Conservation (phyloP, 108 stramenopile species). For the Cylindrotheca fusiformis region DNA sequence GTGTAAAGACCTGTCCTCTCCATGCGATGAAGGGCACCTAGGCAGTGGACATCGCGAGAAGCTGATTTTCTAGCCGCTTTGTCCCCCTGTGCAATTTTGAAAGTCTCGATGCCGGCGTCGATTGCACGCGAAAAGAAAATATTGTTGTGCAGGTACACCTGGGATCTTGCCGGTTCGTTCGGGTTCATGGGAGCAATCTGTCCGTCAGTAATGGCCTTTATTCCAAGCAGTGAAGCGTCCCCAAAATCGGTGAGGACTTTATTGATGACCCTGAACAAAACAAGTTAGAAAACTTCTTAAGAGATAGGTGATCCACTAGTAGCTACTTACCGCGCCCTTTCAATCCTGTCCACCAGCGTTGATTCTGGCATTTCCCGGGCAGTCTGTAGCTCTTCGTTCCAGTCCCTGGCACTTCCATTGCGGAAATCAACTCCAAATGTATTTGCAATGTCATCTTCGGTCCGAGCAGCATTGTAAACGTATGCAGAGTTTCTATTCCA, state of each 20-base stretch:
- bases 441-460: conserved; percentile 74
- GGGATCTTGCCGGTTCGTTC: conserved; percentile 78
- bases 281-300: neutral
- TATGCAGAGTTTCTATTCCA: conserved; percentile 48
- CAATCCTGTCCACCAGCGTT: conserved; percentile 66
- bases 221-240: conserved; percentile 80
- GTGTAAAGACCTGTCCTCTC: conserved; percentile 80
- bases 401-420: conserved; percentile 81
- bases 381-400: conserved; percentile 95
- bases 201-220: conserved; percentile 83
- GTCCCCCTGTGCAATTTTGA: conserved; percentile 75
- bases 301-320: conserved; percentile 9
- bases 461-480: conserved; percentile 45
- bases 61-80: conserved; percentile 70
- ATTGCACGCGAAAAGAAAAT: conserved; percentile 92
- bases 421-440: conserved; percentile 88
- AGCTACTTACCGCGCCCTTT: no score
- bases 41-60: conserved; percentile 60
- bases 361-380: conserved; percentile 79
- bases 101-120: conserved; percentile 81
- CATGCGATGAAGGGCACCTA: conserved; percentile 61
- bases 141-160: conserved; percentile 96
- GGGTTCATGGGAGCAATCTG: conserved; percentile 92
- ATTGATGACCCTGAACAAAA: conserved; percentile 81
- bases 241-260: conserved; percentile 90